These are phyloP conservation scores for Moelleriella libera DNA, from an alignment of 2,329 filamentous ascomycete species.

Conservation along the genomic window DNA sequence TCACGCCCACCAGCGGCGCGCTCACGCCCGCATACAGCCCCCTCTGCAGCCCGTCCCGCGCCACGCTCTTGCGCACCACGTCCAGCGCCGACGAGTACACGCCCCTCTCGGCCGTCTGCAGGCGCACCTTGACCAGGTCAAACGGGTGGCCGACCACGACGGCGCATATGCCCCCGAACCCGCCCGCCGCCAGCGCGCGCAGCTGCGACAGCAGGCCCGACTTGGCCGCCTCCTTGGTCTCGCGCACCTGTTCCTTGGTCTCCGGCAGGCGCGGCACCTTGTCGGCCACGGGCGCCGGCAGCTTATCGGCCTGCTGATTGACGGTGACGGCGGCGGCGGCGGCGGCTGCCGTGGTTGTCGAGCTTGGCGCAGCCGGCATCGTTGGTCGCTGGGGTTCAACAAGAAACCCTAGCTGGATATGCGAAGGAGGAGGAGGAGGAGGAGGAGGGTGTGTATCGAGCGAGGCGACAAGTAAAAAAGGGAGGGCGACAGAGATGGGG, in stretches of 20 bases:
- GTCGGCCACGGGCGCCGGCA: slow-evolving; percentile 20
- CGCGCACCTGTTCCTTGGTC: slow-evolving; percentile 21
- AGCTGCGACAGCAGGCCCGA: slow-evolving; percentile 36
- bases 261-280: slow-evolving; percentile 31
- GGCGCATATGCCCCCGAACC: slow-evolving; percentile 85
- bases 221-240: slow-evolving; percentile 21
- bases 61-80: slow-evolving; percentile 78
- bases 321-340: slow-evolving; percentile 9
- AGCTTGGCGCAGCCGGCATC: not conserved
- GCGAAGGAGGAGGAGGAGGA: too few species aligned
- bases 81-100: slow-evolving; percentile 85
- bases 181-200: slow-evolving; percentile 76
- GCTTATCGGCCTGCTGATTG: slow-evolving; percentile 8
- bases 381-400: too few species aligned
- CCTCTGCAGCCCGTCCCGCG: slow-evolving; percentile 64
- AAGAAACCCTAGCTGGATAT: too few species aligned
- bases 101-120: slow-evolving; percentile 91
- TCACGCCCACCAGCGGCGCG: slow-evolving; percentile 87
- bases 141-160: slow-evolving; percentile 94
- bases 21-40: slow-evolving; percentile 95
- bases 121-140: slow-evolving; percentile 90
- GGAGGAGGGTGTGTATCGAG: too few species aligned
- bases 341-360: not conserved
- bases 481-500: too few species aligned
- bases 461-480: too few species aligned